These are phyloP conservation scores for Panicum hallii DNA, from an alignment of 202 grass and related monocot genomes.

Conservation along the genomic window DNA sequence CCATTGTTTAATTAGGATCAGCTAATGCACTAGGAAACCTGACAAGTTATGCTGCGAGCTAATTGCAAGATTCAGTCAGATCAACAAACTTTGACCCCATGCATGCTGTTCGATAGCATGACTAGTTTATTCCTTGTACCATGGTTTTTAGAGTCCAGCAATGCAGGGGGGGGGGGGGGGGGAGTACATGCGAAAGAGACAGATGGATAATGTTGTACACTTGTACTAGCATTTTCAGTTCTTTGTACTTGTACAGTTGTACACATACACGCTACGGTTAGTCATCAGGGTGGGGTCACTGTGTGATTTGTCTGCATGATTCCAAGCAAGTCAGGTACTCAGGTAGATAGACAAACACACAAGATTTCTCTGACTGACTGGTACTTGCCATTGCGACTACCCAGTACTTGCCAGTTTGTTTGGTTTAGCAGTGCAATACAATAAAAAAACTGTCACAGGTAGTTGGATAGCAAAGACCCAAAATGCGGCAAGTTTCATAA, in stretches of 20 bases:
- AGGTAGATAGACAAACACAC: slow-evolving; percentile 16
- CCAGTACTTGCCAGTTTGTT: not conserved
- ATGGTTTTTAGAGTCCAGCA: slow-evolving; percentile 25
- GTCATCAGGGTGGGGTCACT: slow-evolving; percentile 10
- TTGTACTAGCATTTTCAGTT: slow-evolving; percentile 4
- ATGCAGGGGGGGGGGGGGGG: too few species aligned
- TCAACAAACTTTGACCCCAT: slow-evolving; percentile 21
- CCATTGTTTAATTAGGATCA: slow-evolving; percentile 26
- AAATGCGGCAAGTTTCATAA: slow-evolving; percentile 1
- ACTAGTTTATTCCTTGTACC: slow-evolving; percentile 22
- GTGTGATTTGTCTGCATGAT: slow-evolving; percentile 29
- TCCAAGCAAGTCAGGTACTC: slow-evolving; percentile 1
- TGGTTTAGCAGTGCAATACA: slow-evolving; percentile 26
- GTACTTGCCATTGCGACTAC: not conserved
- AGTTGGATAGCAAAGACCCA: slow-evolving; percentile 23
- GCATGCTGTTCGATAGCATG: not conserved
- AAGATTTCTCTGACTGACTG: slow-evolving; percentile 21
- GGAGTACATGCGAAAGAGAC: not conserved
- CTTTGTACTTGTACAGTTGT: slow-evolving; percentile 6
- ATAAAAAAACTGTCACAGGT: not conserved
- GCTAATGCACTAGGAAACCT: not conserved
- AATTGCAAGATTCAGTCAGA: not conserved
- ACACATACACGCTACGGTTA: not conserved
- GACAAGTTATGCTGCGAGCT: not conserved
- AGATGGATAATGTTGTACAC: slow-evolving; percentile 18